Base-by-base conservation (phyloP, 495 filamentous ascomycete species). In the Neurospora tetraspora region DNA sequence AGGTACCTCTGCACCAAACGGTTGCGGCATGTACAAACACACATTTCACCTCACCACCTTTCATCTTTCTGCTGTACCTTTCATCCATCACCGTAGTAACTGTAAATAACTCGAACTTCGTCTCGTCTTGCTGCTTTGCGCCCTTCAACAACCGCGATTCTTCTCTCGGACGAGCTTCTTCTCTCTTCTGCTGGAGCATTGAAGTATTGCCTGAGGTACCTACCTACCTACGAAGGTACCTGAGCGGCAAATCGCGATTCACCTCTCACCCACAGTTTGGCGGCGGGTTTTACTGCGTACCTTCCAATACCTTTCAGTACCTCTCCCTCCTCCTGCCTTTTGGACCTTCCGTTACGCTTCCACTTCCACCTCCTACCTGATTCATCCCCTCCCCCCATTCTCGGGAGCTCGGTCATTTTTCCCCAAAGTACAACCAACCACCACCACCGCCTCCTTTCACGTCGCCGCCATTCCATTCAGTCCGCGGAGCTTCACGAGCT, bases 341-440 rank as follows among this genome's bases (percentile, higher is more conserved):
- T 65, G 53, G 53, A 34, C 27, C 27, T 34, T 65, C 4, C 14
- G 53, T 65, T 65, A 65, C 53, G n/a, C 53, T 65, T 75, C 76
- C 59, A 61, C 75, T 71, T 72, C 72, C 73, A 43, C 38, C 34
- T 65, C 69, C 73, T 70, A 65, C 77, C 61, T 39, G 43, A 71
- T 70, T 43, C 70, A 39, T 69, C 73, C 36, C 43, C 70, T 36
- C 70, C 39, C 71, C 65, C 72, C 11, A 38, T 69, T 61, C 53
- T 65, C 53, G 53, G 53, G 53, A 65, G 53, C 53, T 65, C 53
- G 27, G 53, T 65, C 53, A 65, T 65, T 36, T 65, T 34, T 9
- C 53, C 27, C 53, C 53, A 34, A 53, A 65, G 53, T 65, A 65
- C 53, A 65, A 65, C 37, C 53, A 38, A 43, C 68, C 53, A 45